These are phyloP conservation scores for Rossbeevera mucosa DNA, from an alignment of 768 basidiomycete genomes.

Conservation along the genomic window DNA sequence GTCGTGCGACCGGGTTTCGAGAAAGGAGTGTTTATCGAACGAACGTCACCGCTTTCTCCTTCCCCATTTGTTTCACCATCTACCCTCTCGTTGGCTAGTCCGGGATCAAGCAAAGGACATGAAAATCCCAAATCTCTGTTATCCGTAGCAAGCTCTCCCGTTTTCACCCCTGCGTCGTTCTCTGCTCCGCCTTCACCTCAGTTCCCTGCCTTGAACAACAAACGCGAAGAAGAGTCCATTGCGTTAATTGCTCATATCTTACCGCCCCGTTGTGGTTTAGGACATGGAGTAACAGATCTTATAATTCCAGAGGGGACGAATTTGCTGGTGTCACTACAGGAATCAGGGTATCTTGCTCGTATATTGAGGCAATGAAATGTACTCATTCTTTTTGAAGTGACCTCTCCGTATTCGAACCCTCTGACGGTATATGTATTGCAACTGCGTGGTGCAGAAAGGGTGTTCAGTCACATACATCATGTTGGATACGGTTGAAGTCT, in stretches of 20 bases:
- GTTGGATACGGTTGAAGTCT: conserved; percentile 21
- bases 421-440: conserved; percentile 45
- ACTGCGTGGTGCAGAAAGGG: conserved; percentile 11
- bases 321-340: conserved; percentile 52
- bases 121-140: conserved; percentile 41
- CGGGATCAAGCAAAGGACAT: conserved; percentile 16
- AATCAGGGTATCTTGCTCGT: conserved; percentile 51
- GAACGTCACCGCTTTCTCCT: conserved; percentile 7
- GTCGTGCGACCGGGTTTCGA: conserved; percentile 30
- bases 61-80: conserved; percentile 11
- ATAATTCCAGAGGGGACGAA: conserved; percentile 39
- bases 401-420: conserved; percentile 47
- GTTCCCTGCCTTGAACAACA: conserved; percentile 9
- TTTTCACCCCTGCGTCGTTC: conserved; percentile 34
- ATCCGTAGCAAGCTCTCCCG: conserved; percentile 44
- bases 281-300: conserved; percentile 44
- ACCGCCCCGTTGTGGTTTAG: conserved; percentile 39
- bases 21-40: conserved; percentile 24
- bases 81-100: conserved; percentile 7
- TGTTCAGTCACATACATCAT: conserved; percentile 6
- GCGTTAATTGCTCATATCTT: conserved; percentile 37
- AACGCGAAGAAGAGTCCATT: conserved; percentile 15
- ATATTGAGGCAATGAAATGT: neutral
- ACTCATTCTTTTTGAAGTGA: conserved; percentile 35
- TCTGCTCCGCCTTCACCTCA: conserved; percentile 36